phyloP scores from a whole-genome alignment of 2,329 filamentous ascomycete species.

The Paecilomyces niveus region DNA sequence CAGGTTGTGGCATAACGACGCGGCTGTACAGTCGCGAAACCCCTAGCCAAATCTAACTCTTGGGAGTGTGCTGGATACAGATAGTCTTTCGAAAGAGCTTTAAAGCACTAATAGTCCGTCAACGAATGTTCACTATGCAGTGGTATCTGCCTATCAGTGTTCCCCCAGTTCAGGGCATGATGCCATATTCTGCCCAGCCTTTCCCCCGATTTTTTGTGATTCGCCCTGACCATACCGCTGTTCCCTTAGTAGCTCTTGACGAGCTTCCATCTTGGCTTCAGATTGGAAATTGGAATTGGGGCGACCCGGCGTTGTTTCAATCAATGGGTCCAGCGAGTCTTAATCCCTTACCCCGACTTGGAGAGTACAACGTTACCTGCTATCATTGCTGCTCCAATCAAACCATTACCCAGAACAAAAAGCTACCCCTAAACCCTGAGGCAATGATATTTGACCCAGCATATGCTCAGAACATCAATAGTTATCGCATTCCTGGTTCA shows the following conservation, averaged over 20 bases:
- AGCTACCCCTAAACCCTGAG: conserved; percentile 1
- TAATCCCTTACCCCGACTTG: conserved; percentile 17
- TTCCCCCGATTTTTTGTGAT: conserved; percentile 33
- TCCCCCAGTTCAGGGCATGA: background rate
- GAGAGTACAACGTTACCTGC: conserved; percentile 29
- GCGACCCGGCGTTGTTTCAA: conserved; percentile 9
- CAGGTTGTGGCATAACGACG: background rate
- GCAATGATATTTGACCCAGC: conserved; percentile 1
- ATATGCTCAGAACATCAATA: background rate
- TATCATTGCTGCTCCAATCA: conserved; percentile 18
- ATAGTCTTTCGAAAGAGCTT: background rate
- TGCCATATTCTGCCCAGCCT: conserved; percentile 8
- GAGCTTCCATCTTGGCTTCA: conserved; percentile 34
- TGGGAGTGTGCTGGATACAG: background rate
- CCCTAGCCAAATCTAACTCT: too few species aligned
- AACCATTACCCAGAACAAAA: conserved; percentile 13
- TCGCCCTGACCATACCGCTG: conserved; percentile 25
- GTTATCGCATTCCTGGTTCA: background rate
- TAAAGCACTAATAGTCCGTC: background rate
- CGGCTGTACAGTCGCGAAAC: background rate
- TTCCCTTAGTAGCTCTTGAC: conserved; percentile 37
- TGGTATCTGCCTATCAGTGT: background rate
- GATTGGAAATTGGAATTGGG: conserved; percentile 18
- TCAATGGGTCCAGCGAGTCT: conserved; percentile 17
- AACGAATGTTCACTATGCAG: background rate